Percentiles rank a stretch among this genome's conserved stretches.
Evolutionary conservation across 2,329 filamentous ascomycete species (phyloP).

Genomic region (Stemphylium beticola): DNA sequence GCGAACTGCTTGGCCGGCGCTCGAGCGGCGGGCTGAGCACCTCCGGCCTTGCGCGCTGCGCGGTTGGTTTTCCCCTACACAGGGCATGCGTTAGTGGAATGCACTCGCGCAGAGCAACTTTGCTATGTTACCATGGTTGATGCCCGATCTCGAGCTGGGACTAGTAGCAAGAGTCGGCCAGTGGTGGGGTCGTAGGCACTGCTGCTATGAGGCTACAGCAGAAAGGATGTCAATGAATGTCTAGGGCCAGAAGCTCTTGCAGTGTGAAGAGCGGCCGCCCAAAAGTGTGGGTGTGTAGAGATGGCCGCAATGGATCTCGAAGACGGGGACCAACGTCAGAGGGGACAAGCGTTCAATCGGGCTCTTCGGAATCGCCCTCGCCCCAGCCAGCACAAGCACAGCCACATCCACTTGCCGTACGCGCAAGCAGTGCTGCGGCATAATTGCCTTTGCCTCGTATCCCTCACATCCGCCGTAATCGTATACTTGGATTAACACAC

Average conservation of each 20-base stretch:
- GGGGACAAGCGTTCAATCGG: slow-evolving; percentile 11
- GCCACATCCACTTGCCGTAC: slow-evolving; percentile 9
- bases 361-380: slow-evolving; percentile 14
- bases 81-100: slow-evolving; percentile 24
- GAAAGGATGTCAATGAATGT: slow-evolving; percentile 2
- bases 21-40: slow-evolving; percentile 52
- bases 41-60: slow-evolving; percentile 61
- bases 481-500: not conserved
- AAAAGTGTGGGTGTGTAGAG: slow-evolving; percentile 13
- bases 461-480: slow-evolving; percentile 2
- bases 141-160: slow-evolving; percentile 41
- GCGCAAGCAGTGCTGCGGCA: slow-evolving; percentile 9
- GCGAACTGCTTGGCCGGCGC: slow-evolving; percentile 67
- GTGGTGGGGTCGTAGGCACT: slow-evolving; percentile 17
- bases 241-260: slow-evolving; percentile 1
- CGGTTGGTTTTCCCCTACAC: slow-evolving; percentile 62
- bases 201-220: slow-evolving; percentile 2
- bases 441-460: not conserved
- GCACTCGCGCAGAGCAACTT: slow-evolving; percentile 4
- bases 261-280: slow-evolving; percentile 14
- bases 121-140: slow-evolving; percentile 42
- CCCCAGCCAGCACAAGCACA: slow-evolving; percentile 25
- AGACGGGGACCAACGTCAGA: slow-evolving; percentile 14
- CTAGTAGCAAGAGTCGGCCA: slow-evolving; percentile 16
- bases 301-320: slow-evolving; percentile 7